Evolutionary conservation across 257 asterid genomes (phyloP), one percentile per base, ranked within the genome.

Genomic region (Lycium ferocissimum): DNA sequence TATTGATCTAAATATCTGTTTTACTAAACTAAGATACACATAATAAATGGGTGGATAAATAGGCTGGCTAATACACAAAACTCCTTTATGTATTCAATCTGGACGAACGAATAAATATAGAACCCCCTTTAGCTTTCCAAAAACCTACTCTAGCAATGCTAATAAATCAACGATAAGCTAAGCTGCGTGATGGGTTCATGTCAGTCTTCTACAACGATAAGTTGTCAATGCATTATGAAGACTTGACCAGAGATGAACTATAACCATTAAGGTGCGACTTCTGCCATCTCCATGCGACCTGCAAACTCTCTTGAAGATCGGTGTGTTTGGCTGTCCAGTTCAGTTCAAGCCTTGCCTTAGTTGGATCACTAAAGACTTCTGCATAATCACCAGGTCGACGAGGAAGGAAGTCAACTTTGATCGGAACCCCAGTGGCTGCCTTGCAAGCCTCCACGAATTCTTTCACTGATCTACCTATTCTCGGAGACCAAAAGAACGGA

Each of bases 281-380:
- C 92, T 96, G 99, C 99, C 99, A 96, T 89, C 95, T 94, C 99
- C 99, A 96, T 1, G 99, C 98, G 3, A 86, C 61, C 91, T 84
- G 89, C 92, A 96, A 84, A 85, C 99, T 96, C 75, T 89, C 88
- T 85, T 91, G 89, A 65, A 96, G 98, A 86, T 95, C 84, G 0
- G 93, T 92, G 86, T 96, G 84, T 69, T 87, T 82, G 0, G 99
- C 99, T 0, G 98, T 96, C 99, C 99, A 96, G 90, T 93, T 96
- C 58, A 96, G 86, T 83, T 96, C 98, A 6, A 69, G 86, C 86
- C 75, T 89, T 87, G 95, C 95, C 89, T 93, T 96, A 14, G 91
- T 83, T 7, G 99, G 99, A 53, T 95, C 94, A 40, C 98, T 95
- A 87, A 75, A 95, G 45, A 95, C 99, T 90, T 95, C 98, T 9